Conservation (phyloP, 1,284 basidiomycete species). For the Pseudozyma sp. region DNA sequence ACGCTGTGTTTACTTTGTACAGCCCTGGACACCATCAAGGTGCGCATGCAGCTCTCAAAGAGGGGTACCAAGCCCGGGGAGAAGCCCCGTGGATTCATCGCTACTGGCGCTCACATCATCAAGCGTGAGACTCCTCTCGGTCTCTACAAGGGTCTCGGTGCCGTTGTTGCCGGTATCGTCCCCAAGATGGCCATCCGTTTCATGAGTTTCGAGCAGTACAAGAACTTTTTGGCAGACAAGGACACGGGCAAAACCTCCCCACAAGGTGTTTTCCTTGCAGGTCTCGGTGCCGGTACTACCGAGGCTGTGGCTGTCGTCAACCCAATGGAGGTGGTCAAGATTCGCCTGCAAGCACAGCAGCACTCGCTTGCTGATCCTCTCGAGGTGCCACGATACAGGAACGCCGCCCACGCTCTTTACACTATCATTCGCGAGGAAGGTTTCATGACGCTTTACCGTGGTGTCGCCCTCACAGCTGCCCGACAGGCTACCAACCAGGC, state of each 20-base stretch:
- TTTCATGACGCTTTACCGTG: conserved; percentile 85
- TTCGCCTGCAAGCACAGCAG: conserved; percentile 95
- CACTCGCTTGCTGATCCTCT: conserved; percentile 97
- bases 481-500: conserved; percentile 99
- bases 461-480: conserved; percentile 88
- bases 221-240: conserved; percentile 81
- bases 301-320: conserved; percentile 90
- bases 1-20: background rate
- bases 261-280: conserved; percentile 83
- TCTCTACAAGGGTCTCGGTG: conserved; percentile 97
- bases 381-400: conserved; percentile 92
- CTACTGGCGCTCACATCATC: conserved; percentile 89
- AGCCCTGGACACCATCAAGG: conserved; percentile 92
- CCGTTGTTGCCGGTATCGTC: conserved; percentile 91
- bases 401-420: conserved; percentile 96
- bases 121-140: conserved; percentile 92
- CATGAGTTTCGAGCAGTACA: conserved; percentile 96
- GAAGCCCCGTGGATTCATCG: conserved; percentile 88
- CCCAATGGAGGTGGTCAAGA: conserved; percentile 99
- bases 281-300: conserved; percentile 91
- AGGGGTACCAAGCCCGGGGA: conserved; percentile 55
- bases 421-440: conserved; percentile 96
- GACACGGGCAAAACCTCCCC: conserved; percentile 81
- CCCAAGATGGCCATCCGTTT: conserved; percentile 99
- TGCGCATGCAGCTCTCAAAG: conserved; percentile 85